These are phyloP conservation scores for Coffea eugenioides DNA, from an alignment of 257 asterid species.

Conservation along the genomic window DNA sequence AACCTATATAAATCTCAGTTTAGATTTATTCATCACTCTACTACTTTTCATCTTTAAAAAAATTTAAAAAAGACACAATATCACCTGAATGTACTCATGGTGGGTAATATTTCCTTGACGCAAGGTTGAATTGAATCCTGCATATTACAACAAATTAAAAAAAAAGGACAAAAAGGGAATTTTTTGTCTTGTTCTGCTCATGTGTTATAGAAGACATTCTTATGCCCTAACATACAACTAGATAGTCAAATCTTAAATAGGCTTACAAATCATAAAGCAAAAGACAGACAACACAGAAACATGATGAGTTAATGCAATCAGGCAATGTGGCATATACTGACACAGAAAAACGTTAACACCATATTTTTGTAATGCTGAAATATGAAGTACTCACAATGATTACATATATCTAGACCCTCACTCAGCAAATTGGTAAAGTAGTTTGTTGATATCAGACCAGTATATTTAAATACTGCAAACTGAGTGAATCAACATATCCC, in stretches of 20 bases:
- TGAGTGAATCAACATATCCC: not conserved
- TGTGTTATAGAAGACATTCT: not conserved
- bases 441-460: not conserved
- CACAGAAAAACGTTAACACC: not conserved
- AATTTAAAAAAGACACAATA: not conserved
- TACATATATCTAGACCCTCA: not conserved
- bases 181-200: not conserved
- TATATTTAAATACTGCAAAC: not conserved
- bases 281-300: not conserved
- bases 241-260: not conserved
- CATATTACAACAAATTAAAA: constrained; percentile 22
- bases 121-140: constrained; percentile 94
- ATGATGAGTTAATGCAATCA: not conserved
- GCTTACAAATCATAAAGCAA: not conserved
- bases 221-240: not conserved
- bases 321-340: not conserved
- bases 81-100: constrained; percentile 97
- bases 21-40: constrained; percentile 20
- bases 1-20: constrained; percentile 51
- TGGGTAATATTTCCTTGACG: constrained; percentile 98
- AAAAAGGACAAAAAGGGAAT: not conserved
- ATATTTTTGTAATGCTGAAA: not conserved
- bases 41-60: not conserved
- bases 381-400: not conserved
- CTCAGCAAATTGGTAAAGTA: too few relatives aligned